These are phyloP conservation scores for Calonectria hawksworthii DNA, from an alignment of 2,329 filamentous ascomycete genomes.

Conservation along the genomic window DNA sequence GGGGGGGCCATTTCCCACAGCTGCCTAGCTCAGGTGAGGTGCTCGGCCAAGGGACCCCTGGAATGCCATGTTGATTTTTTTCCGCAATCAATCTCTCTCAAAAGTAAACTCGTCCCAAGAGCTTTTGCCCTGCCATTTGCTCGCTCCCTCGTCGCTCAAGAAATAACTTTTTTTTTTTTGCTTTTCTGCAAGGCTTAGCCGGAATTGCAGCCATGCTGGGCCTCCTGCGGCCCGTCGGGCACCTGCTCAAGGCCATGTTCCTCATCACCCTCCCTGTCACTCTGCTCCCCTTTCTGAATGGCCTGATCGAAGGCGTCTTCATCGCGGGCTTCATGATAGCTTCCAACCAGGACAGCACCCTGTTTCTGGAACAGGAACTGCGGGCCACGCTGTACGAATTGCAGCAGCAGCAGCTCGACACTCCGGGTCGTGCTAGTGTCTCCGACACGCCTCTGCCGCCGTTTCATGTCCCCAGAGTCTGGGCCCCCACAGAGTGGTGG, in stretches of 20 bases:
- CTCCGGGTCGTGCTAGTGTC: not conserved
- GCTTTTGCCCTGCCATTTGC: not conserved
- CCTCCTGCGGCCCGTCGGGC: constrained; percentile 1
- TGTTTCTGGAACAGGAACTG: not conserved
- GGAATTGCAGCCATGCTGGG: not conserved
- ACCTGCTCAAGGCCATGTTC: constrained; percentile 7
- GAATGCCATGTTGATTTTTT: not conserved
- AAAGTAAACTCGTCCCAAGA: not conserved
- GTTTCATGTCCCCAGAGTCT: constrained; percentile 13
- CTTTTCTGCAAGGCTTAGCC: not conserved
- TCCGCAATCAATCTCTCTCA: not conserved
- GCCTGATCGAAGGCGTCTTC: constrained; percentile 20
- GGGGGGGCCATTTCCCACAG: not conserved
- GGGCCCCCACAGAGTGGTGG: constrained; percentile 23
- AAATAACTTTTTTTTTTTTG: not conserved
- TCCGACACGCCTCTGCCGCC: constrained; percentile 1
- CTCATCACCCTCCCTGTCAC: constrained; percentile 22
- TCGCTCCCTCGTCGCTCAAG: not conserved
- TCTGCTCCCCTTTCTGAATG: constrained; percentile 15
- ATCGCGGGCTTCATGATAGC: not conserved
- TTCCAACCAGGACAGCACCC: not conserved
- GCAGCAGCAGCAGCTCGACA: not conserved
- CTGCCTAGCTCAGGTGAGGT: not conserved
- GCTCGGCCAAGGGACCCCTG: not conserved
- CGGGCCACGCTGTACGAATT: not conserved